Evolutionary conservation across 2,329 filamentous ascomycete species (phyloP).

Genomic region (Curvularia eragrostidis): DNA sequence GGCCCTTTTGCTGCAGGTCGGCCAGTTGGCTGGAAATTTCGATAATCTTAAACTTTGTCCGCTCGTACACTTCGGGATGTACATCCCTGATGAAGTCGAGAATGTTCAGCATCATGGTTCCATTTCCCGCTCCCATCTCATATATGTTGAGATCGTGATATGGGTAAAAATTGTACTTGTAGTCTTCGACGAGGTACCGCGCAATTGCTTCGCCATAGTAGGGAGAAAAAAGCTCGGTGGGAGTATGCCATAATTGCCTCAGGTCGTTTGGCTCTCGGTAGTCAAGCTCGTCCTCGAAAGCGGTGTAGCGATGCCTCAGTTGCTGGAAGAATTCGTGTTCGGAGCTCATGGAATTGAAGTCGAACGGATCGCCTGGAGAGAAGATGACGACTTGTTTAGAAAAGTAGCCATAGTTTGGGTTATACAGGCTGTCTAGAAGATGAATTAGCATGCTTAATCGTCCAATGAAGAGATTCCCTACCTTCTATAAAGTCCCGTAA

Average conservation of each 20-base stretch:
- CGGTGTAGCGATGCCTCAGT: constrained; percentile 79
- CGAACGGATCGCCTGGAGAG: constrained; percentile 86
- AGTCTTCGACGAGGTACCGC: constrained; percentile 94
- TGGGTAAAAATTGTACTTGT: constrained; percentile 90
- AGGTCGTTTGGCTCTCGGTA: constrained; percentile 72
- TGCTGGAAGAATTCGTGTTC: constrained; percentile 83
- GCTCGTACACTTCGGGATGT: constrained; percentile 89
- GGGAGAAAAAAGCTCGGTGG: constrained; percentile 93
- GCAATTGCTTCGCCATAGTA: constrained; percentile 97
- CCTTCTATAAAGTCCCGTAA: constrained; percentile 97
- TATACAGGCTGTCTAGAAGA: constrained; percentile 79
- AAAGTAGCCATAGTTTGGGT: constrained; percentile 94
- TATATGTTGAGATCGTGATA: constrained; percentile 98
- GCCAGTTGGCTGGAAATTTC: constrained; percentile 90
- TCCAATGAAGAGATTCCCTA: constrained; percentile 44
- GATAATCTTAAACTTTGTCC: constrained; percentile 93
- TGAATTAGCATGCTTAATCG: background rate
- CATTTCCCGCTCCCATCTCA: constrained; percentile 97
- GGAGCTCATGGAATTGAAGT: constrained; percentile 81
- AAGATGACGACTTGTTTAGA: constrained; percentile 97
- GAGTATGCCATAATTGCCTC: constrained; percentile 96
- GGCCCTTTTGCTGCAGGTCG: constrained; percentile 73
- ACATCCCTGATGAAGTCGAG: constrained; percentile 92
- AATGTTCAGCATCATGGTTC: constrained; percentile 97
- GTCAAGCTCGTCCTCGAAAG: constrained; percentile 90